Base-by-base conservation (phyloP, 1,139 yeast genomes). In the Pichia sp. region DNA sequence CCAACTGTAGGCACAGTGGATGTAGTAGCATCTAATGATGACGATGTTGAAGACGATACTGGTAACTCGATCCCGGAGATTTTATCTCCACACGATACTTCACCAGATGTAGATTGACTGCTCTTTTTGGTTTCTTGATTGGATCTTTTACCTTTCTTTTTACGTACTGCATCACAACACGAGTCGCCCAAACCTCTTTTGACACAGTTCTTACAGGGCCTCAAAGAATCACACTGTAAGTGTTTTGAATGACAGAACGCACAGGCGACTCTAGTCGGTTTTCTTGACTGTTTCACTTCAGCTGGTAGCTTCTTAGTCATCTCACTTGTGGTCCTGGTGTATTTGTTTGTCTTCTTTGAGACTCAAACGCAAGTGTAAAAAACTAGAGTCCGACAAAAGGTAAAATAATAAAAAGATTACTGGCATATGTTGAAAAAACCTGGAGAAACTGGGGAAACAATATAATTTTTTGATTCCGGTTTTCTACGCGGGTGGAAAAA, bases 161-260 rank as follows among this genome's bases (percentile, higher is more conserved):
- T 80, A 38, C 88, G 63, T 37, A 70, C 71, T n/a, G 78, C 76
- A 57, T 81, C 85, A 36, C 62, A 65, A 60, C 92, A 83, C 16
- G 67, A 57, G 46, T 69, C 53, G 6, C 49, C 75, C n/a, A 77
- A 59, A 33, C 77, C 75, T 46, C 88, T 61, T 57, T 81, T 82
- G 36, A 71, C 59, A 61, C 92, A 83, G 58, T 83, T 83, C 52
- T 71, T 72, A 56, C 90, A 83, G 0, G 92, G 90, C 46, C 92
- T 59, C 2, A 63, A 55, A 26, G 59, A 55, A 50, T 73, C 77
- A 58, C 90, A 83, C 53, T 82, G 90, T 28, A 83, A 66, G 55
- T 82, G 92, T 52, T 83, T 83, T 34, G 70, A 65, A 57, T 82
- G 87, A 58, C 90, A 83, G 57, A 81, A 80, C 23, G 70, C 69